phyloP scores from a whole-genome alignment of 2,329 filamentous ascomycete species.

The Cyclaneusma minus region DNA sequence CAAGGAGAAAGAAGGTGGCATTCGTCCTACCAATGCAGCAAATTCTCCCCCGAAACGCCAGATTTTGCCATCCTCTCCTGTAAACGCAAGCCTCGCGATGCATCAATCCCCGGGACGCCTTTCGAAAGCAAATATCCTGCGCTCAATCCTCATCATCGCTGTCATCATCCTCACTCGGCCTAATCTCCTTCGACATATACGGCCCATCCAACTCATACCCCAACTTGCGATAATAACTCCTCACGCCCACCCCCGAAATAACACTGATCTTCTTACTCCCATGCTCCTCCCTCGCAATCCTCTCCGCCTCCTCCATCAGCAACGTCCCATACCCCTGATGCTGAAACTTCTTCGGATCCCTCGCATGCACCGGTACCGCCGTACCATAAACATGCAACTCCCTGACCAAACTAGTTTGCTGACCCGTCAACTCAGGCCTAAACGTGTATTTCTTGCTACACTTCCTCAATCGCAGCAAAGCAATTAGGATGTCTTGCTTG shows the following conservation, averaged over 20 bases:
- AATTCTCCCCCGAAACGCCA: too few species aligned
- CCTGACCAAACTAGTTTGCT: conserved; percentile 81
- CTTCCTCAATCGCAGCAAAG: conserved; percentile 73
- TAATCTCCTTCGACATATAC: conserved; percentile 48
- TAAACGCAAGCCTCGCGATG: too few species aligned
- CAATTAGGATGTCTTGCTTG: conserved; percentile 95
- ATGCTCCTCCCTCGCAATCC: conserved; percentile 88
- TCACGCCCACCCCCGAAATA: conserved; percentile 92
- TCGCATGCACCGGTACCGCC: conserved; percentile 90
- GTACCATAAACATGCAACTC: conserved; percentile 96
- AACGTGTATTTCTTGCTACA: conserved; percentile 88
- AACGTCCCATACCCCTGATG: conserved; percentile 95
- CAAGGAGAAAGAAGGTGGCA: too few species aligned
- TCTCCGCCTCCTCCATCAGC: conserved; percentile 94
- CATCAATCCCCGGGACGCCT: too few species aligned
- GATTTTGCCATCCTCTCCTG: too few species aligned
- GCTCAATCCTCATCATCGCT: conserved; percentile 3
- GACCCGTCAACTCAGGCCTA: conserved; percentile 68
- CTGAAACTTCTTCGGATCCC: conserved; percentile 93
- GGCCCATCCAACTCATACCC: conserved; percentile 90
- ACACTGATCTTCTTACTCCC: conserved; percentile 89
- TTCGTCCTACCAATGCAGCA: too few species aligned
- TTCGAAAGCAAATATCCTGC: too few species aligned
- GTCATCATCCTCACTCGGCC: conserved; percentile 1
- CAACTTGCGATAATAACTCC: conserved; percentile 86